Conservation (phyloP, 768 basidiomycete species). For the Mycena maculata region DNA sequence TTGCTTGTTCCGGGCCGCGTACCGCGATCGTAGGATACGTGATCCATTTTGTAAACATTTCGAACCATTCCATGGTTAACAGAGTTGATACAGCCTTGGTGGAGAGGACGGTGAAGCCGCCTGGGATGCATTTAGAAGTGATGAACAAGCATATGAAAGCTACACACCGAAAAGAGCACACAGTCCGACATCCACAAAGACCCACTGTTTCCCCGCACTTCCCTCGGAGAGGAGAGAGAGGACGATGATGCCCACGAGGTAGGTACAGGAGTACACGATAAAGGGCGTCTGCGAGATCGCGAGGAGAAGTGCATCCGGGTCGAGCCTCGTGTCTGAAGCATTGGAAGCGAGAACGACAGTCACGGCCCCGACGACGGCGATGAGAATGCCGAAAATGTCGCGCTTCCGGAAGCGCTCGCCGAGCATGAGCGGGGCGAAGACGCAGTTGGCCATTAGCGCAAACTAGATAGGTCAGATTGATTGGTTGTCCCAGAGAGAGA, state of each 20-base stretch:
- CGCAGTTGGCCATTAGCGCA: conserved; percentile 94
- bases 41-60: conserved; percentile 83
- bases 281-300: conserved; percentile 83
- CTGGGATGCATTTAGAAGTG: conserved; percentile 48
- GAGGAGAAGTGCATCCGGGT: conserved; percentile 71
- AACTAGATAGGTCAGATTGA: conserved; percentile 58
- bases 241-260: conserved; percentile 64
- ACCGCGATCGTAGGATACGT: conserved; percentile 85
- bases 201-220: conserved; percentile 68
- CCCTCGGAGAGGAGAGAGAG: conserved; percentile 78
- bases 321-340: conserved; percentile 74
- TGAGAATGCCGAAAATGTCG: conserved; percentile 80
- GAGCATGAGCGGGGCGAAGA: conserved; percentile 90
- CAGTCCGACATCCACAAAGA: conserved; percentile 88
- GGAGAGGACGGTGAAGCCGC: conserved; percentile 94
- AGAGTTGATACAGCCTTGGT: conserved; percentile 94
- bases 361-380: conserved; percentile 89
- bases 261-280: conserved; percentile 77
- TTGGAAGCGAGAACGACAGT: conserved; percentile 91
- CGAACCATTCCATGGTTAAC: conserved; percentile 80
- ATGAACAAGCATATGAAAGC: conserved; percentile 4
- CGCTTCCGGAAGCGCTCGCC: conserved; percentile 87
- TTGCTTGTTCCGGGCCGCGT: conserved; percentile 37
- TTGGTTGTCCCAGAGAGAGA: conserved; percentile 23
- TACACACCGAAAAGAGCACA: conserved; percentile 84